Percentiles rank a stretch among this genome's conserved stretches.
These are phyloP conservation scores for Diplodia seriata DNA, from an alignment of 2,329 filamentous ascomycete species.

Conservation along the genomic window DNA sequence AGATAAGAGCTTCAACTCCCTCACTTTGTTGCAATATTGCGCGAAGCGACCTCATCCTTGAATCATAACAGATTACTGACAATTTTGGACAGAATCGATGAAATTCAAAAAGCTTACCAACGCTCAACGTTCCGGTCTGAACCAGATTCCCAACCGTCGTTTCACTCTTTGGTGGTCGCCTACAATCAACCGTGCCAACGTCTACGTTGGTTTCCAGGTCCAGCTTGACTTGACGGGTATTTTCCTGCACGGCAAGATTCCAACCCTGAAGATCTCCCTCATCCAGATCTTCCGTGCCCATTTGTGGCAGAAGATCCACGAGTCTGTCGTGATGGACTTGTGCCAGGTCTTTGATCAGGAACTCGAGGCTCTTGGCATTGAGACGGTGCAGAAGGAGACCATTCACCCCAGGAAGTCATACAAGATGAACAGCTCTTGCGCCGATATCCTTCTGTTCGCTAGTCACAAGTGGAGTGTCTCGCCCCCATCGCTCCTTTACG, in stretches of 20 bases:
- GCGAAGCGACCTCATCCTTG: too few species aligned
- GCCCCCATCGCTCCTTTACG: constrained; percentile 87
- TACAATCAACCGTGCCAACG: constrained; percentile 90
- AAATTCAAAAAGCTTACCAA: constrained; percentile 99
- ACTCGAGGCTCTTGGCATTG: constrained; percentile 91
- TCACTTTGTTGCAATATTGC: too few species aligned
- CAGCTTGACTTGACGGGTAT: constrained; percentile 97
- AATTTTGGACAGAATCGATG: constrained; percentile 65
- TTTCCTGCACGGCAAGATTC: constrained; percentile 98
- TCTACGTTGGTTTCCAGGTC: constrained; percentile 99
- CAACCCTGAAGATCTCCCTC: constrained; percentile 94
- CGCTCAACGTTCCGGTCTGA: constrained; percentile 93
- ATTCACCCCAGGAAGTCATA: constrained; percentile 99
- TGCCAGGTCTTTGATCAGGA: constrained; percentile 99
- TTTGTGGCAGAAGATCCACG: constrained; percentile 99
- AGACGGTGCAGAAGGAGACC: constrained; percentile 98
- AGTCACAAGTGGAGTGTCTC: constrained; percentile 99
- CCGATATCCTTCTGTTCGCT: constrained; percentile 94
- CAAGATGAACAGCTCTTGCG: constrained; percentile 99
- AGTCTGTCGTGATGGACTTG: constrained; percentile 97
- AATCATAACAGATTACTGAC: constrained; percentile 42
- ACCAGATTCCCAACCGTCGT: constrained; percentile 97
- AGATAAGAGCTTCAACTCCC: too few species aligned
- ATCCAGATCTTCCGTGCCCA: constrained; percentile 99
- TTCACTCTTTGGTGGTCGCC: constrained; percentile 97